phyloP scores from a whole-genome alignment of 225 moss, liverwort and hornwort genomes.

The Polytrichum formosum region DNA sequence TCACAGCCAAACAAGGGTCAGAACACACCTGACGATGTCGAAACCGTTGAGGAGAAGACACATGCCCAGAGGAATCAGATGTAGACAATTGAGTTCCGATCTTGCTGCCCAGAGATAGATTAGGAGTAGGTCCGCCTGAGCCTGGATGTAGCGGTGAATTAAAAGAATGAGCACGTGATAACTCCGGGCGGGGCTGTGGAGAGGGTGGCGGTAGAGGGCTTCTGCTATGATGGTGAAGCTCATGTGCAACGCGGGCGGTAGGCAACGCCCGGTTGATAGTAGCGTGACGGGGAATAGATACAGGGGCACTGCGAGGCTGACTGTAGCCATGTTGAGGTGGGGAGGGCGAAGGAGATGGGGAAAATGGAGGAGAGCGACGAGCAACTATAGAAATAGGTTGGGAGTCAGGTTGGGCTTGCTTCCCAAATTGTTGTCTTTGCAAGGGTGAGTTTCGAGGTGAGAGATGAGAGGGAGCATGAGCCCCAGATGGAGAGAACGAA shows the following conservation, averaged over 20 bases:
- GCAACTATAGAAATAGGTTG: constrained; percentile 74
- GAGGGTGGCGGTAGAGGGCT: constrained; percentile 85
- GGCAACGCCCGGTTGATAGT: constrained; percentile 26
- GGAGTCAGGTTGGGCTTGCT: constrained; percentile 54
- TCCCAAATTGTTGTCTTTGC: constrained; percentile 56
- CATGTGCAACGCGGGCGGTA: constrained; percentile 22
- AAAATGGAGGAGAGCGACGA: constrained; percentile 65
- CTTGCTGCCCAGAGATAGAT: constrained; percentile 71
- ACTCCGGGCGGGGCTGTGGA: constrained; percentile 56
- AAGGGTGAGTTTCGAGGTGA: constrained; percentile 80
- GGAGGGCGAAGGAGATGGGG: constrained; percentile 89
- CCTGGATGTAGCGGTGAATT: constrained; percentile 53
- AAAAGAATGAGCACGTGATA: constrained; percentile 49
- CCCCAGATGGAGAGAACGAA: constrained; percentile 41
- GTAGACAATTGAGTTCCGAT: constrained; percentile 51
- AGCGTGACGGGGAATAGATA: constrained; percentile 71
- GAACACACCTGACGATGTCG: constrained; percentile 57
- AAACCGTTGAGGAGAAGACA: constrained; percentile 73
- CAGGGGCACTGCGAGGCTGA: constrained; percentile 73
- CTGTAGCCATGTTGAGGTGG: constrained; percentile 64
- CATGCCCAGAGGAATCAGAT: constrained; percentile 67
- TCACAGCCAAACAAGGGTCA: neutral
- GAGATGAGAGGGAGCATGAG: constrained; percentile 47
- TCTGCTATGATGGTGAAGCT: constrained; percentile 49
- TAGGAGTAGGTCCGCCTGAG: constrained; percentile 55